phyloP scores from a whole-genome alignment of 495 filamentous ascomycete species.

The Daldinia concentrica region DNA sequence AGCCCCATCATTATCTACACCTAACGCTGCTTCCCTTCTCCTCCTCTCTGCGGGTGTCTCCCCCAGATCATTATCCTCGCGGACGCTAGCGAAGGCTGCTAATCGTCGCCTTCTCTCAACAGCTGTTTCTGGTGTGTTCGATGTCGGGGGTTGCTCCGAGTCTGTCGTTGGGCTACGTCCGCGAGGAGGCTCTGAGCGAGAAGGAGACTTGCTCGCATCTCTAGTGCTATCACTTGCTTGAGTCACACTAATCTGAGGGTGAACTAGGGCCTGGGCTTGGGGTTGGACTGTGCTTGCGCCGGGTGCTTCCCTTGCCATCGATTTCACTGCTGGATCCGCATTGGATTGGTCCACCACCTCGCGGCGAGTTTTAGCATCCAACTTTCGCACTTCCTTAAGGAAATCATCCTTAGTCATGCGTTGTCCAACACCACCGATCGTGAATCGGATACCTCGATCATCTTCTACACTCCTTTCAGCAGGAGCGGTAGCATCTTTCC shows the following conservation, averaged over 20 bases:
- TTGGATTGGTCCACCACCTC: conserved; percentile 75
- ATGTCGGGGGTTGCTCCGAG: conserved; percentile 31
- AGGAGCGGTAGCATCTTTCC: conserved; percentile 51
- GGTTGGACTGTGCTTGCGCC: conserved; percentile 19
- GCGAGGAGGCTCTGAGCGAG: conserved; percentile 19
- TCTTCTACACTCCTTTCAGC: conserved; percentile 66
- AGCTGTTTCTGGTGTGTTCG: conserved; percentile 50
- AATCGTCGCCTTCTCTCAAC: conserved; percentile 54
- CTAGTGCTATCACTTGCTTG: conserved; percentile 36
- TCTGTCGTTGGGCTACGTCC: conserved; percentile 34
- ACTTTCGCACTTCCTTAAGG: conserved; percentile 78
- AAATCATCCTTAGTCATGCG: conserved; percentile 94
- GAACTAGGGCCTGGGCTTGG: conserved; percentile 22
- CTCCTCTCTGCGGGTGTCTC: conserved; percentile 87
- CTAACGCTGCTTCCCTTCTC: conserved; percentile 86
- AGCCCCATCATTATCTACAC: conserved; percentile 59
- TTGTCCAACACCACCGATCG: conserved; percentile 73
- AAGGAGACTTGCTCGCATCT: conserved; percentile 27
- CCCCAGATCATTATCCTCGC: conserved; percentile 58
- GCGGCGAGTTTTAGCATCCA: conserved; percentile 79
- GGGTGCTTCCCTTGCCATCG: conserved; percentile 61
- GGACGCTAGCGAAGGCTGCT: conserved; percentile 50
- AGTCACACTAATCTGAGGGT: conserved; percentile 43
- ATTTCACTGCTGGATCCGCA: conserved; percentile 66
- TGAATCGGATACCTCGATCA: conserved; percentile 87